These are phyloP conservation scores for Clohesyomyces aquaticus DNA, from an alignment of 495 filamentous ascomycete species.

Conservation along the genomic window DNA sequence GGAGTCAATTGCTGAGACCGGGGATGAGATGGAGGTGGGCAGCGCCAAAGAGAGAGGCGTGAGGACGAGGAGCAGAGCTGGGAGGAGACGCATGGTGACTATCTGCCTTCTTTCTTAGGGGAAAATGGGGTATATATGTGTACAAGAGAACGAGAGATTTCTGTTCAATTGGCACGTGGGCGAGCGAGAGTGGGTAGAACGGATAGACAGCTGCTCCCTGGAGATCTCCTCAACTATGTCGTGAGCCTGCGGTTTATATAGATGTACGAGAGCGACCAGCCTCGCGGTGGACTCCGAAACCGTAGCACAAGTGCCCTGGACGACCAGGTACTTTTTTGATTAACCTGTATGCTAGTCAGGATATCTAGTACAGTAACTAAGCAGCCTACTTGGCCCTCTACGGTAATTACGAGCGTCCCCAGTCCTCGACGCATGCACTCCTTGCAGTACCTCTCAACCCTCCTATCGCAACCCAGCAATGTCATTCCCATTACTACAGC, in stretches of 20 bases:
- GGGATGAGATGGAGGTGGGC: conserved; percentile 2
- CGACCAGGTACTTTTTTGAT: background rate
- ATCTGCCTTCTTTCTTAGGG: background rate
- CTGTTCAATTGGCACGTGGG: background rate
- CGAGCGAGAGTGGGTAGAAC: conserved; percentile 7
- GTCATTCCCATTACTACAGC: conserved; percentile 7
- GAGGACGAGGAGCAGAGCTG: conserved; percentile 11
- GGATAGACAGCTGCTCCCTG: background rate
- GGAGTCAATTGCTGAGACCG: no score
- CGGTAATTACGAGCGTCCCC: background rate
- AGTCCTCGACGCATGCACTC: background rate
- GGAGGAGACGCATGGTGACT: conserved; percentile 5
- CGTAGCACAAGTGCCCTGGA: background rate
- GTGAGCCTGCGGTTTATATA: background rate
- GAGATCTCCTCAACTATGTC: background rate
- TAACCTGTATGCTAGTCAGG: background rate
- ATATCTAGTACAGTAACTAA: background rate
- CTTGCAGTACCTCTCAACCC: background rate
- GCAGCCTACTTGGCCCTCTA: background rate
- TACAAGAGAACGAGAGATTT: no score
- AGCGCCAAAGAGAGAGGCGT: conserved; percentile 4
- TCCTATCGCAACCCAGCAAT: conserved; percentile 1
- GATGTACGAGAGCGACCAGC: background rate
- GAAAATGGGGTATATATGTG: background rate
- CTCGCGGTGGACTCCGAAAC: background rate